Percentiles rank a stretch among this genome's conserved stretches.
Evolutionary conservation across 495 filamentous ascomycete genomes (phyloP).

Genomic region (Xylaria acuta): DNA sequence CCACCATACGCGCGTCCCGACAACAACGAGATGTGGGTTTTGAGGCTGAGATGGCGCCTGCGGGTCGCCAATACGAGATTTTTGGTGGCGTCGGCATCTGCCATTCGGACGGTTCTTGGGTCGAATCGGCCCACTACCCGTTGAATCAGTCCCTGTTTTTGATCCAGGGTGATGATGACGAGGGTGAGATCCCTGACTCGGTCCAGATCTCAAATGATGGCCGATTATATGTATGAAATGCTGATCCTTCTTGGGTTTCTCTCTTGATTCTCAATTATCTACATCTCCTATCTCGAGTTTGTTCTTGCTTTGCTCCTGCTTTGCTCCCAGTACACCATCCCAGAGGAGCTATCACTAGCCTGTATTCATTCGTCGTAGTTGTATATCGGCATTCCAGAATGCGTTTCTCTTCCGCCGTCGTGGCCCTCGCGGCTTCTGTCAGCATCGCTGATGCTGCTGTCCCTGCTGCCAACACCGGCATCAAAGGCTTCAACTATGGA

Average conservation of each 20-base stretch:
- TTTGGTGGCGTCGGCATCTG: conserved; percentile 21
- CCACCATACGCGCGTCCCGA: conserved; percentile 20
- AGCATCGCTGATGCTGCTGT: conserved; percentile 34
- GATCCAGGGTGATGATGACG: conserved; percentile 4
- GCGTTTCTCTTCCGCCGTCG: conserved; percentile 44
- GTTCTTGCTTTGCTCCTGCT: background rate
- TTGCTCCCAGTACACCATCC: background rate
- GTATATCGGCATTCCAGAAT: conserved; percentile 23
- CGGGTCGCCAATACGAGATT: conserved; percentile 25
- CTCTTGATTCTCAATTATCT: background rate
- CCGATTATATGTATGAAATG: conserved; percentile 11
- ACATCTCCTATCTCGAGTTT: background rate
- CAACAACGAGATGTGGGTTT: conserved; percentile 2
- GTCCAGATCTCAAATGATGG: conserved; percentile 21
- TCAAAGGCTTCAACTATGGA: conserved; percentile 81
- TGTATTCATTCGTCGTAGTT: background rate
- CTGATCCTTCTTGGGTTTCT: conserved; percentile 1
- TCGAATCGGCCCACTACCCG: conserved; percentile 21
- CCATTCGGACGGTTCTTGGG: background rate
- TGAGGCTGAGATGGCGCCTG: conserved; percentile 28
- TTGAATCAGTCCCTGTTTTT: conserved; percentile 19
- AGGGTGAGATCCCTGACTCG: conserved; percentile 23
- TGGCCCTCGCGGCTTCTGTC: conserved; percentile 44
- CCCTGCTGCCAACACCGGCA: conserved; percentile 49
- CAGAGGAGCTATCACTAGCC: background rate